Evolutionary conservation across 2,329 filamentous ascomycete species (phyloP).

Genomic region (Aspergillus flavus): DNA sequence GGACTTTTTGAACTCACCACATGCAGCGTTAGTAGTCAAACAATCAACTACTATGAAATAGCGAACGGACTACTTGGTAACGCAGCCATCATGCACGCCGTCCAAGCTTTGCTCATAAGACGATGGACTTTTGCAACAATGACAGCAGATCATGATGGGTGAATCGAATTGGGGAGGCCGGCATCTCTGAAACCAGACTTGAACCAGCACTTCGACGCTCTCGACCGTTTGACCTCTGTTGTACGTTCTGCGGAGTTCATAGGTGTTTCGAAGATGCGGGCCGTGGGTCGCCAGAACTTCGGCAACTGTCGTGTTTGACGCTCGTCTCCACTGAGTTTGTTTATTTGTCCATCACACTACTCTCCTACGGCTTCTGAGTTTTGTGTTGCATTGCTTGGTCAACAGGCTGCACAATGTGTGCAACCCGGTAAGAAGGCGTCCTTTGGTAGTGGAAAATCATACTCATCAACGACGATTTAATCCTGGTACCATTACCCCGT

Average conservation of each 20-base stretch:
- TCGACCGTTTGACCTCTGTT: neutral
- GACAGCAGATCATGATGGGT: neutral
- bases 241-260: neutral
- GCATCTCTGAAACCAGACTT: neutral
- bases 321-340: neutral
- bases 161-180: neutral
- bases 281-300: neutral
- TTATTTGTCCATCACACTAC: no score
- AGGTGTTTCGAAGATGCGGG: neutral
- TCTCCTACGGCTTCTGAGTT: fast-evolving
- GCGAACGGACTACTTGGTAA: neutral
- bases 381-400: neutral
- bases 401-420: no score
- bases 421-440: no score
- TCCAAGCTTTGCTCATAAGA: neutral
- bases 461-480: no score
- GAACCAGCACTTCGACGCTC: neutral
- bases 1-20: no score
- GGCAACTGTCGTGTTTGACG: neutral
- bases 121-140: neutral
- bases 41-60: no score
- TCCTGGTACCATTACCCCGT: no score
- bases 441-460: no score
- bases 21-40: no score
- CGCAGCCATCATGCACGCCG: neutral